These are phyloP conservation scores for Coemansia pectinata DNA, from an alignment of 192 early-diverging fungal species.

Conservation along the genomic window DNA sequence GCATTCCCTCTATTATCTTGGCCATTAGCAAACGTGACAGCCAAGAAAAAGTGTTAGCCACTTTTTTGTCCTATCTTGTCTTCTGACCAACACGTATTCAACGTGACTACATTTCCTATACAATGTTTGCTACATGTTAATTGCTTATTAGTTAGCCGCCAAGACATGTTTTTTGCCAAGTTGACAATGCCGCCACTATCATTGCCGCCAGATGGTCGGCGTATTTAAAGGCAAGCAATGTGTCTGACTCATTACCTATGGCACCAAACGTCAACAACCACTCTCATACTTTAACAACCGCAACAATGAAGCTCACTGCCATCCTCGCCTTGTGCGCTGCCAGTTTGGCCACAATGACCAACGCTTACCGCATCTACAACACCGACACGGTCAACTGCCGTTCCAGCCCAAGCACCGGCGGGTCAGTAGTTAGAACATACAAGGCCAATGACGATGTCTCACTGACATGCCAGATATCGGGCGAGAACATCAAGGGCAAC, in stretches of 20 bases:
- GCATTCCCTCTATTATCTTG: too few relatives aligned
- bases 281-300: neutral
- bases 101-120: neutral
- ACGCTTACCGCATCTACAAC: constrained; percentile 26
- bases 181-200: constrained; percentile 7
- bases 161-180: constrained; percentile 13
- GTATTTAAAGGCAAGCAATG: neutral
- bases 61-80: neutral
- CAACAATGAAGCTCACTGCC: constrained; percentile 15
- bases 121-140: neutral
- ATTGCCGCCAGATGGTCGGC: neutral
- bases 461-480: constrained; percentile 43
- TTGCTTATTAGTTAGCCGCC: neutral
- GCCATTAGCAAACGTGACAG: too few relatives aligned
- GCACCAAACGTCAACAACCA: neutral
- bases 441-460: constrained; percentile 20
- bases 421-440: constrained; percentile 21
- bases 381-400: constrained; percentile 29
- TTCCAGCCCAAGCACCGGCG: constrained; percentile 19
- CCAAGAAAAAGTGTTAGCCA: too few relatives aligned
- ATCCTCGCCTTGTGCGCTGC: constrained; percentile 7
- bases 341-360: constrained; percentile 8
- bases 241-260: too few relatives aligned
- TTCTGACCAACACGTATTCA: neutral
- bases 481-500: constrained; percentile 32